Conservation (phyloP, 805 yeast species). For the Candida ovalis region DNA sequence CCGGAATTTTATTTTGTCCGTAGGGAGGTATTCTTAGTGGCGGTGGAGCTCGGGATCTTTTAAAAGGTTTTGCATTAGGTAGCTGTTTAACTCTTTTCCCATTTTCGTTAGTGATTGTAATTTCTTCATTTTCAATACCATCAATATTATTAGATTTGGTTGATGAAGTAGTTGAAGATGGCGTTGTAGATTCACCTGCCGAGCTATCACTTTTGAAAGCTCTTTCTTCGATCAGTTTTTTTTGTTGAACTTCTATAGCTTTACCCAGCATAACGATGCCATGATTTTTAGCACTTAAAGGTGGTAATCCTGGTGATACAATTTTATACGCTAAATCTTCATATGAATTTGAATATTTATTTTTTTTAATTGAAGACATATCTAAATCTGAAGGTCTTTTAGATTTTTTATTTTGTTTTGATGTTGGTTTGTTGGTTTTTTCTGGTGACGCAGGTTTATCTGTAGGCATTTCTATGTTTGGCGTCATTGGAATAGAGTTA, state of each 20-base stretch:
- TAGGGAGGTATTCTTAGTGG: constrained; percentile 14
- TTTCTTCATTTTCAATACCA: neutral
- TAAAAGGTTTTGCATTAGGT: constrained; percentile 9
- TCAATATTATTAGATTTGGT: neutral
- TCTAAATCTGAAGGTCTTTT: constrained; percentile 14
- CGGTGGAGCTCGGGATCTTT: constrained; percentile 23
- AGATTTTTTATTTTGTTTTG: neutral
- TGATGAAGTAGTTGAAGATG: constrained; percentile 1
- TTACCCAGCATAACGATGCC: constrained; percentile 16
- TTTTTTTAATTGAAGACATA: constrained; percentile 6
- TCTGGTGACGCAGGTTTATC: neutral
- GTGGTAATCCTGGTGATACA: constrained; percentile 24
- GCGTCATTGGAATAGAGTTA: no score
- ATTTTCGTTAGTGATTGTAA: neutral
- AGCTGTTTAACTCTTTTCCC: neutral
- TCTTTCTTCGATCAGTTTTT: constrained; percentile 16
- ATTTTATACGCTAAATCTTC: constrained; percentile 14
- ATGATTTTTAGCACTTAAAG: constrained; percentile 17
- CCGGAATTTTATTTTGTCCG: neutral
- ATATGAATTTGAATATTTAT: neutral
- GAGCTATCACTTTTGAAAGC: neutral
- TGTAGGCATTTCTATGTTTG: no score
- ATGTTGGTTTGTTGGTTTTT: neutral
- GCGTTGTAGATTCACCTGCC: neutral
- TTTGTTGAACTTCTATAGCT: constrained; percentile 22